Evolutionary conservation across 352 stramenopile species (phyloP).

Genomic region (Phytophthora fragariae): DNA sequence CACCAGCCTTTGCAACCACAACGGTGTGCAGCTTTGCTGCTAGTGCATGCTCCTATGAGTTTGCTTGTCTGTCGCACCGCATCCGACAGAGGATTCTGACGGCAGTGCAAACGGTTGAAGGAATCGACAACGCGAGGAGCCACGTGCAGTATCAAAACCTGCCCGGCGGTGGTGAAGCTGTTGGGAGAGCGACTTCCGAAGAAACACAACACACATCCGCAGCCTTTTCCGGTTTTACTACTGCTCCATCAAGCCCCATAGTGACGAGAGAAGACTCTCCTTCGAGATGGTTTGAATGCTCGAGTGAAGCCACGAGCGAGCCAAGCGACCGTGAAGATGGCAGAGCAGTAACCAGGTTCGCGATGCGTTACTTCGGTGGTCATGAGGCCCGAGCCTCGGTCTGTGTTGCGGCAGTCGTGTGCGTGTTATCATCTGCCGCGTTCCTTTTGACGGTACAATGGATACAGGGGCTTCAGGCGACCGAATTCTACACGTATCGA

Average conservation of each 20-base stretch:
- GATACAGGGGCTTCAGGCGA: slow-evolving; percentile 7
- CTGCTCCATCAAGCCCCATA: neutral
- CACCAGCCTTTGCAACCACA: slow-evolving; percentile 58
- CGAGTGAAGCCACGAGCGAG: neutral
- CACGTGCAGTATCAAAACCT: neutral
- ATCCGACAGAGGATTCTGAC: slow-evolving; percentile 48
- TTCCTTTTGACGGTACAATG: slow-evolving; percentile 5
- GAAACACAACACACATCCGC: neutral
- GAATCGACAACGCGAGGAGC: neutral
- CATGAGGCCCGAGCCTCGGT: neutral
- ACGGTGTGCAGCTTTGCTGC: slow-evolving; percentile 52
- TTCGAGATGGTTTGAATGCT: neutral
- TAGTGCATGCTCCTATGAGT: slow-evolving; percentile 62
- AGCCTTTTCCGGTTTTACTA: neutral
- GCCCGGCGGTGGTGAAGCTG: neutral
- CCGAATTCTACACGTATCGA: slow-evolving; percentile 44
- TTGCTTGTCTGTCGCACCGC: slow-evolving; percentile 56
- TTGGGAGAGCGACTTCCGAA: neutral
- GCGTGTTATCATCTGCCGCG: neutral
- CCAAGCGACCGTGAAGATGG: neutral
- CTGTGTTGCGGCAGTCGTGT: neutral
- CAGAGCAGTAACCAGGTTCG: slow-evolving; percentile 7
- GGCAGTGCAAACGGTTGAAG: slow-evolving; percentile 14
- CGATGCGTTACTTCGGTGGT: slow-evolving; percentile 4
- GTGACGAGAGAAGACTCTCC: neutral